Conservation (phyloP, 2,329 filamentous ascomycete species). For the Phoma sp. region DNA sequence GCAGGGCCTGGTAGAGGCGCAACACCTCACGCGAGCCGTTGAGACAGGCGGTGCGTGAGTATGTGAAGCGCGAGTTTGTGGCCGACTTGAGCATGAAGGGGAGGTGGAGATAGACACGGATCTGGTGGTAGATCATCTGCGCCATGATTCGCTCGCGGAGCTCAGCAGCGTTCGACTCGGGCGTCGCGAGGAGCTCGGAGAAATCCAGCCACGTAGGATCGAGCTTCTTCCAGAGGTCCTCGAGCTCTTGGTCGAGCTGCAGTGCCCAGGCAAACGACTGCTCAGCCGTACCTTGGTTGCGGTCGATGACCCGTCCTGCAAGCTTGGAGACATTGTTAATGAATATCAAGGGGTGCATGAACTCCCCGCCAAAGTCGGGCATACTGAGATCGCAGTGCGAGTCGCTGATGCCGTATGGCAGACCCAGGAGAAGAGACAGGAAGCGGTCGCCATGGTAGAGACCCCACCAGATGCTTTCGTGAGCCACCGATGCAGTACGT, state of each 20-base stretch:
- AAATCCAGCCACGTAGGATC: constrained; percentile 50
- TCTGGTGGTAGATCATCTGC: constrained; percentile 55
- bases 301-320: constrained; percentile 53
- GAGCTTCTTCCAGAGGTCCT: constrained; percentile 46
- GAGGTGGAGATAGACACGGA: constrained; percentile 54
- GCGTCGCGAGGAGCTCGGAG: constrained; percentile 34
- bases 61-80: constrained; percentile 47
- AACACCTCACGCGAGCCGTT: constrained; percentile 51
- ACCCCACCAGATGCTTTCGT: constrained; percentile 51
- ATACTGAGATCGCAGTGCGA: constrained; percentile 46
- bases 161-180: constrained; percentile 44
- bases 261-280: constrained; percentile 49
- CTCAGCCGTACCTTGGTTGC: constrained; percentile 47
- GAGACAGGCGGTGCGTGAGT: constrained; percentile 50
- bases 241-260: constrained; percentile 53
- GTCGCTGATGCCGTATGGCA: constrained; percentile 56
- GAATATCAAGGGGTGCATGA: constrained; percentile 40
- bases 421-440: constrained; percentile 60
- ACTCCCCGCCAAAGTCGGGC: constrained; percentile 35
- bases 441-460: constrained; percentile 57
- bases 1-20: constrained; percentile 49
- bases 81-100: constrained; percentile 53
- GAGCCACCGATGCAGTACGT: constrained; percentile 40
- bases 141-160: constrained; percentile 49
- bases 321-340: constrained; percentile 48